A percentile compares a stretch with the other conserved stretches of the same genome.
These are phyloP conservation scores for Phytophthora boehmeriae DNA, from an alignment of 352 stramenopile genomes.

Conservation along the genomic window DNA sequence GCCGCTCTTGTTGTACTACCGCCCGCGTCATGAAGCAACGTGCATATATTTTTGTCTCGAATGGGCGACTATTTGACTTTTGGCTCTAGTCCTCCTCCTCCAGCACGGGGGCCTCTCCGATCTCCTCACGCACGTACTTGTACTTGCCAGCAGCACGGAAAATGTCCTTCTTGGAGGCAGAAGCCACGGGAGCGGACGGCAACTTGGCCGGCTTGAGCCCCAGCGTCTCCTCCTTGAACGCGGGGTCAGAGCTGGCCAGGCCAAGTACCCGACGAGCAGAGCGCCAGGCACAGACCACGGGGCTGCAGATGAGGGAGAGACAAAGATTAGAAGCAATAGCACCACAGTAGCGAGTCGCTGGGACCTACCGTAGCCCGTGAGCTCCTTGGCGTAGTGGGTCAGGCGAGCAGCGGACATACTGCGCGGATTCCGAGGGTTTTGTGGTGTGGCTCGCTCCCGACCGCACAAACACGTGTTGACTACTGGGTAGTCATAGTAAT, in stretches of 20 bases:
- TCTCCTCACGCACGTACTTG: constrained; percentile 78
- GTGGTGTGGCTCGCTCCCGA: background rate
- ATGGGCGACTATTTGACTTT: too few relatives aligned
- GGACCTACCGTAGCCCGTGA: constrained; percentile 48
- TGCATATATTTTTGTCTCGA: constrained; percentile 24
- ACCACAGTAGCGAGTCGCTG: background rate
- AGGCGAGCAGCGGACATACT: constrained; percentile 40
- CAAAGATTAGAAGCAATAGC: background rate
- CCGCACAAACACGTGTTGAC: too few relatives aligned
- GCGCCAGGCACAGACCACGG: constrained; percentile 59
- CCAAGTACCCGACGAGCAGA: constrained; percentile 66
- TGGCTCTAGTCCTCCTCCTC: constrained; percentile 65
- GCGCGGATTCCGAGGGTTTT: constrained; percentile 8
- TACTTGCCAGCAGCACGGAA: constrained; percentile 75
- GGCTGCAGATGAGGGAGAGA: constrained; percentile 21
- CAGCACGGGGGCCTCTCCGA: constrained; percentile 74
- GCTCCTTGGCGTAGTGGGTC: constrained; percentile 60
- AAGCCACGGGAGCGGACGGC: constrained; percentile 30
- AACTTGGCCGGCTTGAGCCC: constrained; percentile 46
- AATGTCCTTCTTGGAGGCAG: constrained; percentile 24
- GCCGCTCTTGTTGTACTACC: too few relatives aligned
- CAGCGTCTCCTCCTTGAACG: constrained; percentile 81
- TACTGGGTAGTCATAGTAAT: too few relatives aligned
- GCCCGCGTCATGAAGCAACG: background rate
- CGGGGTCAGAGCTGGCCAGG: constrained; percentile 72